A percentile compares a stretch with the other conserved stretches of the same genome.
These are phyloP conservation scores for Leccinum rimulosum DNA, from an alignment of 768 basidiomycete genomes.

Conservation along the genomic window DNA sequence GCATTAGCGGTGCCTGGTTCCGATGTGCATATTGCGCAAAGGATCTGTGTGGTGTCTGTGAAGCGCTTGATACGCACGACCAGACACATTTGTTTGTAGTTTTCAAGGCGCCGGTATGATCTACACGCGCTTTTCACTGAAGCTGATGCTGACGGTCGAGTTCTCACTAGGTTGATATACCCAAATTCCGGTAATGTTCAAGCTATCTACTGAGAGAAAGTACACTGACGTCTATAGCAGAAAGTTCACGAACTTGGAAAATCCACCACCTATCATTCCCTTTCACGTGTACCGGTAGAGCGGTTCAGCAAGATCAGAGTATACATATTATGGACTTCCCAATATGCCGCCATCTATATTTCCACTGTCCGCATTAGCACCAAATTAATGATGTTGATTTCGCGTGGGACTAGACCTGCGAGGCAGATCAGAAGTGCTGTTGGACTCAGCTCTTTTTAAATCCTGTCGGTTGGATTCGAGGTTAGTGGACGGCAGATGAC, in stretches of 20 bases:
- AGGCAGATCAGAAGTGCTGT: neutral
- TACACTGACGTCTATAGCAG: constrained; percentile 32
- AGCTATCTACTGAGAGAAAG: neutral
- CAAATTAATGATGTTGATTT: constrained; percentile 1
- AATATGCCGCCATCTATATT: neutral
- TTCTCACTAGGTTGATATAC: constrained; percentile 64
- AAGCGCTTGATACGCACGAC: constrained; percentile 78
- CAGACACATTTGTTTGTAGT: constrained; percentile 81
- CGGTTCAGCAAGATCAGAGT: neutral
- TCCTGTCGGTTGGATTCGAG: constrained; percentile 11
- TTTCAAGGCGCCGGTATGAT: constrained; percentile 75
- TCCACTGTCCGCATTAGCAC: constrained; percentile 3
- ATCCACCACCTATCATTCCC: constrained; percentile 58
- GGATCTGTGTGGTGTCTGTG: constrained; percentile 86
- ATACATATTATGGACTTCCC: constrained; percentile 6
- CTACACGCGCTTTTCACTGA: neutral
- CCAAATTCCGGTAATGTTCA: constrained; percentile 56
- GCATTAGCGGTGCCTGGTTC: constrained; percentile 87
- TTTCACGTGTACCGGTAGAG: constrained; percentile 56
- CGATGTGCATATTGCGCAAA: constrained; percentile 84
- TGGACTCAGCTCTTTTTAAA: constrained; percentile 33
- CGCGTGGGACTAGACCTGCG: neutral
- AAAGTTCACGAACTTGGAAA: constrained; percentile 56
- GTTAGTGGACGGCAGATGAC: neutral
- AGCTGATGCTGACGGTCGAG: constrained; percentile 6